Base-by-base conservation (phyloP, 345 rosid species). In the Rhizophora mangle region DNA sequence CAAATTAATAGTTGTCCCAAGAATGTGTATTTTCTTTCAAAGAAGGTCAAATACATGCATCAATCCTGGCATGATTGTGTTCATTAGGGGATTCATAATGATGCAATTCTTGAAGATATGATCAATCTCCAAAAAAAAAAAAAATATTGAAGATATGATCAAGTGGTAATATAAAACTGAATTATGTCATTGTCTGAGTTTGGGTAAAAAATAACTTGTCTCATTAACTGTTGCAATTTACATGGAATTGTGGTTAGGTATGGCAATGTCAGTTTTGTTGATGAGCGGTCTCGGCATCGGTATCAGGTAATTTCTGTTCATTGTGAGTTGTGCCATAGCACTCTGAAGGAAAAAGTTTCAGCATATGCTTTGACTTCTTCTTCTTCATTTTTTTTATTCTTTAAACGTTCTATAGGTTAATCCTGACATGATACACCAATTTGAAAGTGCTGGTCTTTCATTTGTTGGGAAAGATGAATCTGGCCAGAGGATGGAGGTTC, bases 391-490 rank as follows among this genome's bases (percentile, higher is more conserved):
- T 39, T 39, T 39, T 39, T 2, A 3, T 6, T 31, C 5, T 31
- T 31, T 37, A 1, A 9, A 0, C 67, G 29, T 76, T 61, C 61
- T 70, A 55, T 78, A 91, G 97, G 98, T 91, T 62, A 94, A 91
- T 74, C 98, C 97, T 10, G 93, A 86, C 47, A 74, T 87, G 74
- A 85, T 89, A 73, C 81, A 74, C 62, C 74, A 26, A 74, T 83
- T 94, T 27, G 97, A 94, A 86, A 87, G 80, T 74, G 91, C 93
- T 68, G 97, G 96, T 81, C 81, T 89, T 59, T 84, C 82, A 81
- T 89, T 94, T 79, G 93, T 91, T 27, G 97, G 97, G 77, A 94
- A 80, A 82, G 98, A 94, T 81, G 97, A 91, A 77, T 87, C 87
- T 64, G 96, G 88, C 73, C 85, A 71, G 75, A 80, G 97, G 69